Conservation (phyloP, 164 flowering plant genomes). For the Echeveria elegans region DNA sequence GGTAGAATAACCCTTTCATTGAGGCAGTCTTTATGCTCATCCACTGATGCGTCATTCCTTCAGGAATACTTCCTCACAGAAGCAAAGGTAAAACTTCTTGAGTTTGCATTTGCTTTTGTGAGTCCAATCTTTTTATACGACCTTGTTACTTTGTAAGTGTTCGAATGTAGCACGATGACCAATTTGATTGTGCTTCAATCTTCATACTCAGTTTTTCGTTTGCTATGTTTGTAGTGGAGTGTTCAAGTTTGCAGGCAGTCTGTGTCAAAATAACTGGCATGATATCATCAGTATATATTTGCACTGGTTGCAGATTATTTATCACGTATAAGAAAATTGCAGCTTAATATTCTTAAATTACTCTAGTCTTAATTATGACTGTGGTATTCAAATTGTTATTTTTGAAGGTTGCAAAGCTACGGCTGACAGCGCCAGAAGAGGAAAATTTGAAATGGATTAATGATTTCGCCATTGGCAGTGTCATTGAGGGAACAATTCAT, state of each 20-base stretch:
- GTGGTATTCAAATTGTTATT: background rate
- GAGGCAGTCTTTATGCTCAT: constrained; percentile 76
- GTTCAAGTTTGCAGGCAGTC: background rate
- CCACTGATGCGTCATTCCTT: constrained; percentile 77
- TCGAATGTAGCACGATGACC: too few species aligned
- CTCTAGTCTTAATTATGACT: background rate
- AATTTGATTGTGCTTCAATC: background rate
- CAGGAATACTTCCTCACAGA: constrained; percentile 63
- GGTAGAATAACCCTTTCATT: constrained; percentile 69
- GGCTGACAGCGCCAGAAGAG: constrained; percentile 23
- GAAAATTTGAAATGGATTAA: constrained; percentile 47
- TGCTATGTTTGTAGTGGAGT: background rate
- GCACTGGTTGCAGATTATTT: background rate
- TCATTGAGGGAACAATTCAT: constrained; percentile 51
- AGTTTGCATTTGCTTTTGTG: background rate
- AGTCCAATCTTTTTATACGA: background rate
- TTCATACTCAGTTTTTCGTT: too few species aligned
- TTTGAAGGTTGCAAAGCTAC: constrained; percentile 63
- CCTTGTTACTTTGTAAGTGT: background rate
- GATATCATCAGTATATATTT: too few species aligned
- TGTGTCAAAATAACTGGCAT: too few species aligned
- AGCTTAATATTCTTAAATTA: background rate
- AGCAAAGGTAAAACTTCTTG: constrained; percentile 48
- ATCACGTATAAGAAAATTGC: background rate
- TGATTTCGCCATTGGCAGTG: constrained; percentile 42